Evolutionary conservation across 768 basidiomycete genomes (phyloP), one percentile per base, ranked within the genome.

Genomic region (Boletus reticulatus): DNA sequence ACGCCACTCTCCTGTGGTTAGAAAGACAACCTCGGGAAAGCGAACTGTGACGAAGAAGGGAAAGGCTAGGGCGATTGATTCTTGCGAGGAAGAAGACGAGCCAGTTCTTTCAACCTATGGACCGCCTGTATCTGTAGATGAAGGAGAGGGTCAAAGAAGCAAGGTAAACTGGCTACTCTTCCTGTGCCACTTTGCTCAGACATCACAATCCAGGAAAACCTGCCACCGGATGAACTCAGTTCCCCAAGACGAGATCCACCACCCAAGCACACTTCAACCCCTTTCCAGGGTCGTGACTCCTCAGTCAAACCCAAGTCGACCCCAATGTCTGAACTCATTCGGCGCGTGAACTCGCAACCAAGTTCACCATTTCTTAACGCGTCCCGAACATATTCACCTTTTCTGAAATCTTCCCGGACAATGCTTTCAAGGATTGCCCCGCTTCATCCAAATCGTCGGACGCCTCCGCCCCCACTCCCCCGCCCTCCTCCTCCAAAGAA

Each of bases 281-380:
- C 66, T 43, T 46, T 20, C 6, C 57, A 53, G 42, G 47, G 39
- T 43, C 67, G 67, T 43, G 43, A 61, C 2, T 78, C 81, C 57
- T 77, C 80, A 45, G 75, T 82, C 56, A 79, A 78, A n/a, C 74
- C 80, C 4, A 84, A 78, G 60, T 69, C 77, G 22, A 82, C 83
- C 4, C 80, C 87, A 5, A 87, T 92, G 85, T 80, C 83, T 47
- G 89, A 90, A 67, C 81, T 90, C 58, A 88, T 91, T 58, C 80
- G 82, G 46, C 84, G 83, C 52, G 88, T 83, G 31, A 85, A 84
- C 64, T 83, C 87, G 1, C 76, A 81, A 55, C 84, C 87, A 16
- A 81, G 76, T 51, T 87, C 88, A 11, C 87, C 85, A 0, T 72
- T 73, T 32, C 53, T 56, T 1, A 64, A 60, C 24, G 48, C 52